These are phyloP conservation scores for Colletotrichum tanaceti DNA, from an alignment of 2,329 filamentous ascomycete genomes.

Conservation along the genomic window DNA sequence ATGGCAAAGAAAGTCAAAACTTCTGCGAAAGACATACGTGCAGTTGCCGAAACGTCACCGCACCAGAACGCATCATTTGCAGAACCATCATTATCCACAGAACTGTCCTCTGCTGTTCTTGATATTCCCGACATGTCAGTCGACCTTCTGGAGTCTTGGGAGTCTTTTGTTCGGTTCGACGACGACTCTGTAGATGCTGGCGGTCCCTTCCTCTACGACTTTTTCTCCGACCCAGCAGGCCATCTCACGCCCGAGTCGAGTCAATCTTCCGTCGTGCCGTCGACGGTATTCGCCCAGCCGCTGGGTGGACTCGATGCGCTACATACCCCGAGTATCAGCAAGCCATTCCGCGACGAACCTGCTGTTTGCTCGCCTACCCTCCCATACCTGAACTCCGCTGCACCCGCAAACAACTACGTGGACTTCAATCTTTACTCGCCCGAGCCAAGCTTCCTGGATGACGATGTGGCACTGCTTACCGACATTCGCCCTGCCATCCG, in stretches of 20 bases:
- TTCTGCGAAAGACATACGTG: conserved; percentile 41
- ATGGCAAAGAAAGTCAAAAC: conserved; percentile 58
- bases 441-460: conserved; percentile 59
- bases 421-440: conserved; percentile 70
- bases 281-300: conserved; percentile 44
- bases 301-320: background rate
- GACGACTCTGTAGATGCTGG: conserved; percentile 49
- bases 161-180: conserved; percentile 61
- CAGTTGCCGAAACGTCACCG: conserved; percentile 2
- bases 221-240: conserved; percentile 57
- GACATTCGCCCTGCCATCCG: conserved; percentile 34
- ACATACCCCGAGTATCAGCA: conserved; percentile 22
- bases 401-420: conserved; percentile 57
- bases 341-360: conserved; percentile 2
- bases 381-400: conserved; percentile 56
- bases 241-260: conserved; percentile 54
- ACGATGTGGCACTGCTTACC: conserved; percentile 56
- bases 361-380: conserved; percentile 44
- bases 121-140: conserved; percentile 38
- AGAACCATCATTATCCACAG: conserved; percentile 37
- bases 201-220: conserved; percentile 56
- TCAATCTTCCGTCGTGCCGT: conserved; percentile 50
- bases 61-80: conserved; percentile 1
- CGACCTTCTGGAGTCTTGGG: conserved; percentile 51
- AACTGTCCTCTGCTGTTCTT: conserved; percentile 41